These are phyloP conservation scores for Linnemannia exigua DNA, from an alignment of 192 early-diverging fungal genomes.

Conservation along the genomic window DNA sequence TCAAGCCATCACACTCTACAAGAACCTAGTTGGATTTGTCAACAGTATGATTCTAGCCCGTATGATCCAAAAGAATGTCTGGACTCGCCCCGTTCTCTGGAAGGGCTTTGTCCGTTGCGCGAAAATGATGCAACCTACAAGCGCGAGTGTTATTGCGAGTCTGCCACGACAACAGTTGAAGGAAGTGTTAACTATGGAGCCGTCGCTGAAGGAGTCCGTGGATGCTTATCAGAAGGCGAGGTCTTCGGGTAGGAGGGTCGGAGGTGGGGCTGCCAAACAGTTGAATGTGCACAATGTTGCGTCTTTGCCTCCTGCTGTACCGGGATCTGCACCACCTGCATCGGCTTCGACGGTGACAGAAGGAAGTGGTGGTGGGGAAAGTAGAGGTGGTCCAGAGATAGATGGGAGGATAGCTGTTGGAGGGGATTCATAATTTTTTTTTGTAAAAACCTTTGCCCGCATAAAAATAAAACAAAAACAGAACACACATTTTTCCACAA, in stretches of 20 bases:
- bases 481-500: too few species aligned
- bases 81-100: slow-evolving; percentile 78
- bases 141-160: slow-evolving; percentile 42
- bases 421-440: background rate
- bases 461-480: background rate
- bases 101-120: slow-evolving; percentile 80
- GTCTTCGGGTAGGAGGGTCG: slow-evolving; percentile 44
- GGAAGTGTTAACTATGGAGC: slow-evolving; percentile 43
- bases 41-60: slow-evolving; percentile 67
- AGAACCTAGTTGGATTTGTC: slow-evolving; percentile 72
- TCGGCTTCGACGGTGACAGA: background rate
- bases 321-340: background rate
- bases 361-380: background rate
- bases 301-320: background rate
- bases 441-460: background rate
- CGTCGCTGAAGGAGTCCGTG: slow-evolving; percentile 52
- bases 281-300: slow-evolving; percentile 37
- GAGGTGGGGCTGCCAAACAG: slow-evolving; percentile 46
- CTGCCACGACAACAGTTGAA: slow-evolving; percentile 53
- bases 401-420: background rate
- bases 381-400: background rate
- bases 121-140: slow-evolving; percentile 61
- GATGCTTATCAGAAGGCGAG: slow-evolving; percentile 44
- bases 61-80: slow-evolving; percentile 76
- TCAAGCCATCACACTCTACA: slow-evolving; percentile 74